phyloP scores from a whole-genome alignment of 1,139 yeast species.

The Candida sojae region DNA sequence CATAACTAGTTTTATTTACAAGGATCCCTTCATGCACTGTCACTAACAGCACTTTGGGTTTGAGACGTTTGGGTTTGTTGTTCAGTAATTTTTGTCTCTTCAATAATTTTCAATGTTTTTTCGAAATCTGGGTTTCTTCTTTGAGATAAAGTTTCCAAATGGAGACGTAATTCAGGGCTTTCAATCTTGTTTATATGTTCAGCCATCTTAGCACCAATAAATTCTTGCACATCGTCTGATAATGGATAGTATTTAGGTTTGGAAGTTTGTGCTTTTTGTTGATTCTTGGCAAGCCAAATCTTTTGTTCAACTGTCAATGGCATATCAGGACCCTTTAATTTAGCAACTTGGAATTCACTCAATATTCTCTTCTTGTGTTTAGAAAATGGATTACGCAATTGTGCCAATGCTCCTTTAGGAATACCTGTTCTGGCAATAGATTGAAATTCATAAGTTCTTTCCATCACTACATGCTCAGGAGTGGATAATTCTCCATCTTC shows the following conservation, averaged over 20 bases:
- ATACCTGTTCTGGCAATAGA: slow-evolving; percentile 67
- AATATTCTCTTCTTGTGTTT: slow-evolving; percentile 58
- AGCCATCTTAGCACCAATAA: slow-evolving; percentile 71
- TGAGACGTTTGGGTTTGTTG: not conserved
- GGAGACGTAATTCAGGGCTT: slow-evolving; percentile 38
- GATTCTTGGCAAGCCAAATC: slow-evolving; percentile 50
- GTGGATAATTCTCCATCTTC: slow-evolving; percentile 63
- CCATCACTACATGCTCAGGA: slow-evolving; percentile 58
- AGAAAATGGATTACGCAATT: slow-evolving; percentile 75
- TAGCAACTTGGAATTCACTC: slow-evolving; percentile 61
- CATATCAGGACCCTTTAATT: slow-evolving; percentile 72
- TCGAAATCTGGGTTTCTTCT: slow-evolving; percentile 32
- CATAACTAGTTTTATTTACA: slow-evolving; percentile 2
- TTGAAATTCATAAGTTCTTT: slow-evolving; percentile 74
- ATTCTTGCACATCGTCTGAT: slow-evolving; percentile 66
- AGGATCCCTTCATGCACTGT: not conserved
- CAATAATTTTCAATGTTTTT: slow-evolving; percentile 21
- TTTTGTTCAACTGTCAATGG: slow-evolving; percentile 69
- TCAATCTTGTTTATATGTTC: slow-evolving; percentile 47
- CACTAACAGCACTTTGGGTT: not conserved
- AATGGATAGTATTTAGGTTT: slow-evolving; percentile 50
- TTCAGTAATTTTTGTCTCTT: slow-evolving; percentile 9
- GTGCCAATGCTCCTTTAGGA: slow-evolving; percentile 64
- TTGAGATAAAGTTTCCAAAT: slow-evolving; percentile 42
- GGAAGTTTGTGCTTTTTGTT: slow-evolving; percentile 43